Percentiles rank a stretch among this genome's conserved stretches.
These are phyloP conservation scores for Ganoderma meredithae DNA, from an alignment of 1,284 basidiomycete species.

Conservation along the genomic window DNA sequence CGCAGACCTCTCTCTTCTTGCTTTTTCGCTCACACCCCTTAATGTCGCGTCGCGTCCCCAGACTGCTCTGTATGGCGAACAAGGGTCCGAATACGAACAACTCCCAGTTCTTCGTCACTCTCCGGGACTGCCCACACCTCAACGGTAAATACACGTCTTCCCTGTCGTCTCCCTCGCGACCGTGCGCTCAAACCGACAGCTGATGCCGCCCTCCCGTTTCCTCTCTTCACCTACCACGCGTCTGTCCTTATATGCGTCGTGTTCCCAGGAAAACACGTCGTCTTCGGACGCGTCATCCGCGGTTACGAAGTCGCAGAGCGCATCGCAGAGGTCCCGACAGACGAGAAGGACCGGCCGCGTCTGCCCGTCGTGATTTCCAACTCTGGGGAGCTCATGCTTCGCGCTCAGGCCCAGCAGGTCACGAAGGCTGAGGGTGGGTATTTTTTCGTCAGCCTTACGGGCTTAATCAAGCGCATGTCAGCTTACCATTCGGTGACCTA, in stretches of 20 bases:
- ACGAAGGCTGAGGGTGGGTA: slow-evolving; percentile 23
- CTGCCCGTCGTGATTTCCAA: slow-evolving; percentile 78
- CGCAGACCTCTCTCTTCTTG: slow-evolving; percentile 14
- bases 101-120: slow-evolving; percentile 86
- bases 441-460: neutral
- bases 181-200: neutral
- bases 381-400: slow-evolving; percentile 87
- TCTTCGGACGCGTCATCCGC: slow-evolving; percentile 73
- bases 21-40: neutral
- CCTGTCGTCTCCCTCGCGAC: neutral
- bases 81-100: slow-evolving; percentile 83
- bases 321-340: slow-evolving; percentile 63
- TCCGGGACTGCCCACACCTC: slow-evolving; percentile 75
- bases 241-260: neutral
- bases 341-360: slow-evolving; percentile 76
- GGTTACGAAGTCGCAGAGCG: slow-evolving; percentile 67
- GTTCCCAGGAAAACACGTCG: slow-evolving; percentile 74
- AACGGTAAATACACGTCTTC: slow-evolving; percentile 51
- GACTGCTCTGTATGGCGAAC: slow-evolving; percentile 86
- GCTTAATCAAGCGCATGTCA: neutral
- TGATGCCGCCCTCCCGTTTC: neutral
- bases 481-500: neutral
- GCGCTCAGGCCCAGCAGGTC: slow-evolving; percentile 44
- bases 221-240: neutral
- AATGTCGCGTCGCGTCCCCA: slow-evolving; percentile 34